Evolutionary conservation across 1,139 yeast species (phyloP), one percentile per base, ranked within the genome.

Genomic region (Entelexis sorbosivorans): DNA sequence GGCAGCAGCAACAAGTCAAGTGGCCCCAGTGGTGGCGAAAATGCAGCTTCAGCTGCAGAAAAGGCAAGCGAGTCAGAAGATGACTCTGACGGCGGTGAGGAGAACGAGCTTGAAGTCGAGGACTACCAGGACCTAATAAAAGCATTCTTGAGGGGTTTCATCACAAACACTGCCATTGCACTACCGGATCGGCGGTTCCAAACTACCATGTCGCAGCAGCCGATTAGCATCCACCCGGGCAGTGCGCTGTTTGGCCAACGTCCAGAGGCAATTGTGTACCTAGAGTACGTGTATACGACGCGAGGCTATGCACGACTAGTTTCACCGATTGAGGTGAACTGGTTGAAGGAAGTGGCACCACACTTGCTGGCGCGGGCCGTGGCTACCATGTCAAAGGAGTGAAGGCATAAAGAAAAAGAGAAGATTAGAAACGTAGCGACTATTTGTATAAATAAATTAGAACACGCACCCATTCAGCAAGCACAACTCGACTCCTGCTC

Each of bases 181-280:
- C 79, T 86, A 79, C 96, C 98, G 0, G 98, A 93, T 65, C 75
- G 96, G 61, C 83, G 95, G 3, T 93, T 82, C 68, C 74, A 94
- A 63, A 88, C 97, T 0, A 82, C 88, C 14, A 71, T 81, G 26
- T 78, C 82, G 8, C 95, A 66, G 31, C 73, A 69, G 58, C 70
- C 83, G 31, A 79, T 93, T 44, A 79, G 93, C 53, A 79, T 93
- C 17, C 99, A 93, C 64, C 98, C 98, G 0, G 85, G 96, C 0
- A 86, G 96, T 1, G 72, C 86, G 64, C 70, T 93, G 46, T 93
- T 89, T 67, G 96, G 96, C 13, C 77, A 78, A 59, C 77, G 79
- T 59, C 58, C 58, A 11, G 55, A 51, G 32, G 96, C 94, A 2
- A 81, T 91, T 52, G 81, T 93, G 91, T 93, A 87, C 70, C 81